phyloP scores from a whole-genome alignment of 768 basidiomycete species.

The Rickenella mellea region DNA sequence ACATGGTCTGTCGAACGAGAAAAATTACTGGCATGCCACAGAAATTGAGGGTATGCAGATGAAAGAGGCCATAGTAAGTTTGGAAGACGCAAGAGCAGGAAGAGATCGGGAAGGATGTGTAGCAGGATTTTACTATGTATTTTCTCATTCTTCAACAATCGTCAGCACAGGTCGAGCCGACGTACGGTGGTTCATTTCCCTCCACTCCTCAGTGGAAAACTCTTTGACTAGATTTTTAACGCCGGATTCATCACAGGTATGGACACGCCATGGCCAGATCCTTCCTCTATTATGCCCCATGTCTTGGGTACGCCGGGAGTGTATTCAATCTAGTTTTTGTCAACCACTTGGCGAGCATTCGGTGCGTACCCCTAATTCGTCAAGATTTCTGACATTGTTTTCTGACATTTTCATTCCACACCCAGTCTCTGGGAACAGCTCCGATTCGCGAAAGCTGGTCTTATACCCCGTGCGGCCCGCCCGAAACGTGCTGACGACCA shows the following conservation, averaged over 20 bases:
- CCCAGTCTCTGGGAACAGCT: slow-evolving; percentile 75
- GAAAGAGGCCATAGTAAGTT: slow-evolving; percentile 15
- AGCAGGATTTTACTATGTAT: slow-evolving; percentile 72
- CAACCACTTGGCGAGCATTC: slow-evolving; percentile 68
- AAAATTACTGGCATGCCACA: slow-evolving; percentile 41
- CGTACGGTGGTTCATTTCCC: slow-evolving; percentile 69
- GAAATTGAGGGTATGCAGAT: slow-evolving; percentile 51
- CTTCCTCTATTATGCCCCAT: slow-evolving; percentile 74
- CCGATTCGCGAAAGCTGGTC: slow-evolving; percentile 70
- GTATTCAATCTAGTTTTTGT: slow-evolving; percentile 91
- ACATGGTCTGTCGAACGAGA: slow-evolving; percentile 9
- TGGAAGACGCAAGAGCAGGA: slow-evolving; percentile 36
- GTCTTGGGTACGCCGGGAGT: slow-evolving; percentile 65
- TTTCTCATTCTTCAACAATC: slow-evolving; percentile 16
- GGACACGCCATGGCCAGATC: slow-evolving; percentile 68
- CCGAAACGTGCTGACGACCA: slow-evolving; percentile 54
- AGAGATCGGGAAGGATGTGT: slow-evolving; percentile 61
- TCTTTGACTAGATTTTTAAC: slow-evolving; percentile 54
- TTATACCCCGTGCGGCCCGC: slow-evolving; percentile 69
- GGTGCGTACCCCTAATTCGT: slow-evolving; percentile 27
- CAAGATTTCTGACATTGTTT: slow-evolving; percentile 6
- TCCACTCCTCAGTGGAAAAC: too few relatives aligned
- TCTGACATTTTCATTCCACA: slow-evolving; percentile 4
- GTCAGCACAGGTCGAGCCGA: slow-evolving; percentile 59
- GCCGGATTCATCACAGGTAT: slow-evolving; percentile 80